A percentile compares a stretch with the other conserved stretches of the same genome.
Evolutionary conservation across 106 monocot species (phyloP).

Genomic region (Dendrobium nobile): DNA sequence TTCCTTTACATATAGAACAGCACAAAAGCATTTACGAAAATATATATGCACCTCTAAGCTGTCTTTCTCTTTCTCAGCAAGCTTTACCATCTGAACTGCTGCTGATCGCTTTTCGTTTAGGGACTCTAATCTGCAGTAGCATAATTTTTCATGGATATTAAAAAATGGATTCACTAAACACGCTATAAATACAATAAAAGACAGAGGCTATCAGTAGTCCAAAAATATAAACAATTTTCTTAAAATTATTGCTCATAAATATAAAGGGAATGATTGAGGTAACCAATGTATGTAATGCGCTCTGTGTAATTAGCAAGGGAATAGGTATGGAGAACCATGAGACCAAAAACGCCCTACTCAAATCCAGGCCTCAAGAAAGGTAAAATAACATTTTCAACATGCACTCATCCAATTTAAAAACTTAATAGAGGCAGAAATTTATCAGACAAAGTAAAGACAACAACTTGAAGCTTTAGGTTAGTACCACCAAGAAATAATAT

Average conservation of each 20-base stretch:
- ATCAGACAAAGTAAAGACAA: not conserved
- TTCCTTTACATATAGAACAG: not conserved
- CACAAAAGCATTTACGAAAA: not conserved
- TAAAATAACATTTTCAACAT: not conserved
- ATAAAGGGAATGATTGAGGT: not conserved
- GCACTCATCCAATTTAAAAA: not conserved
- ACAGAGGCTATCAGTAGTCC: not conserved
- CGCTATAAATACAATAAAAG: not conserved
- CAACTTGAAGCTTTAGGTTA: not conserved
- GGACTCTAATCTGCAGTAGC: conserved; percentile 57
- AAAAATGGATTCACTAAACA: not conserved
- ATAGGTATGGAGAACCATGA: not conserved
- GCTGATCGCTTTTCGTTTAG: conserved; percentile 87
- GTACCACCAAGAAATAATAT: no score
- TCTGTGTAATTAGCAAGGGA: not conserved
- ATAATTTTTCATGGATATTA: not conserved
- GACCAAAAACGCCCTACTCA: not conserved
- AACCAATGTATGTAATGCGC: not conserved
- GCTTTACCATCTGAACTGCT: conserved; percentile 81
- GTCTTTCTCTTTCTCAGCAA: conserved; percentile 94
- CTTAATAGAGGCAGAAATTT: not conserved
- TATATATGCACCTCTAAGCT: conserved; percentile 59
- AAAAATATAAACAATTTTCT: not conserved
- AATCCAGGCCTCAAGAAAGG: not conserved
- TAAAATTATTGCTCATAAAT: not conserved